phyloP scores from a whole-genome alignment of 495 filamentous ascomycete species.

The Lineolata rhizophorae region DNA sequence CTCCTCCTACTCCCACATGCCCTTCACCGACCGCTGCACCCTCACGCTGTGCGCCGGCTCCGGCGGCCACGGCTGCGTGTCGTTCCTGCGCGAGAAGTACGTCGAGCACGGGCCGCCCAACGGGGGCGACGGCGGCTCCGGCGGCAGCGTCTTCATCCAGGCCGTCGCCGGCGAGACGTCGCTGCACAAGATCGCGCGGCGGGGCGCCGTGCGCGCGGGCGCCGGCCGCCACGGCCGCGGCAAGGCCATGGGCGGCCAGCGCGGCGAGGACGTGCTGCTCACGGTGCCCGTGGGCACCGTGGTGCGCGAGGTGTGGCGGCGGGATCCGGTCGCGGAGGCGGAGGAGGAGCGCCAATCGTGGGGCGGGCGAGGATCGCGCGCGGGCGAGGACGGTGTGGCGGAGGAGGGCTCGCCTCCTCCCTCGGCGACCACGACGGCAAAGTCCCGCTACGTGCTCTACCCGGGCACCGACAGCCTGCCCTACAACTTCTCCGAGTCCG shows the following conservation, averaged over 20 bases:
- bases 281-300: slow-evolving; percentile 86
- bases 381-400: slow-evolving; percentile 17
- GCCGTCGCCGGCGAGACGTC: slow-evolving; percentile 77
- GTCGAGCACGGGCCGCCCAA: slow-evolving; percentile 80
- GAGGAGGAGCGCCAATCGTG: slow-evolving; percentile 16
- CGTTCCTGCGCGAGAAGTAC: slow-evolving; percentile 78
- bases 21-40: slow-evolving; percentile 70
- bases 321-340: slow-evolving; percentile 56
- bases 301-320: slow-evolving; percentile 54
- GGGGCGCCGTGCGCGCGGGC: slow-evolving; percentile 53
- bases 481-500: slow-evolving; percentile 36
- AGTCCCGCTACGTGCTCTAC: slow-evolving; percentile 54
- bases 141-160: slow-evolving; percentile 86
- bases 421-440: slow-evolving; percentile 11
- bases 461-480: slow-evolving; percentile 36
- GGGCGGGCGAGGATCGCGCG: slow-evolving; percentile 8
- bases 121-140: slow-evolving; percentile 81
- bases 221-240: slow-evolving; percentile 73
- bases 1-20: slow-evolving; percentile 57
- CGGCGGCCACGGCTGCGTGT: slow-evolving; percentile 82
- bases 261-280: slow-evolving; percentile 72
- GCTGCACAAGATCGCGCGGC: slow-evolving; percentile 71
- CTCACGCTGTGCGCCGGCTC: slow-evolving; percentile 52
- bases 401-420: slow-evolving; percentile 8
- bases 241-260: slow-evolving; percentile 51